Base-by-base conservation (phyloP, 2,329 filamentous ascomycete genomes). In the Botrytis fragariae region DNA sequence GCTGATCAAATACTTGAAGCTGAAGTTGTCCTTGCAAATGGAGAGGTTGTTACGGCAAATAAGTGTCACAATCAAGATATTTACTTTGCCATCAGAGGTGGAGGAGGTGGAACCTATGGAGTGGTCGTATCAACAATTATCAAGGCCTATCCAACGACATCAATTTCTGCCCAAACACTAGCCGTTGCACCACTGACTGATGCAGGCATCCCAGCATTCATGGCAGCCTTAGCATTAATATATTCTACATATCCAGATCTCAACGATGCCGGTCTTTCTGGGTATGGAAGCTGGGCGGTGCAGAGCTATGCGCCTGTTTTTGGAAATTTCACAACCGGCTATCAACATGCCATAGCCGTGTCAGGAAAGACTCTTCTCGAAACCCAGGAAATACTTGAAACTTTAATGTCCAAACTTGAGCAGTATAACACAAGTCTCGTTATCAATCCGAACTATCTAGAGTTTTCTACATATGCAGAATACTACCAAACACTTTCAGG, bases 1-100 rank as follows among this genome's bases (percentile, higher is more conserved):
- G 82, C 83, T 0, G 85, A 86, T 74, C 83, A 86, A 75, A 80
- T 84, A 1, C 82, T 86, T 51, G 83, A 84, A 73, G 80, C 81
- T 35, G 57, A 76, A 42, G 63, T 76, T 6, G 74, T 75, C 4
- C 69, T 75, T n/a, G 69, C 67, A 39, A 71, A 63, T 45, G 75
- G 80, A 2, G 76, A 74, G 8, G 77, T 80, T 10, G 71, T 82
- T n/a, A 78, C 74, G 10, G 81, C 77, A 3, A 79, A 72, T 18
- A 74, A 54, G 7, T 73, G 67, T 3, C 69, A 77, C 6, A 73
- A 82, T 61, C 44, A 68, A 0, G 80, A 83, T 62, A 75, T 83
- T 10, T 82, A 80, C 77, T 82, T 79, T 78, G 81, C 81, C 0
- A 74, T 83, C 4, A 81, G 81, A 59, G 81, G 82, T 6, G 81